These are phyloP conservation scores for Boletales sp. DNA, from an alignment of 768 basidiomycete genomes.

Conservation along the genomic window DNA sequence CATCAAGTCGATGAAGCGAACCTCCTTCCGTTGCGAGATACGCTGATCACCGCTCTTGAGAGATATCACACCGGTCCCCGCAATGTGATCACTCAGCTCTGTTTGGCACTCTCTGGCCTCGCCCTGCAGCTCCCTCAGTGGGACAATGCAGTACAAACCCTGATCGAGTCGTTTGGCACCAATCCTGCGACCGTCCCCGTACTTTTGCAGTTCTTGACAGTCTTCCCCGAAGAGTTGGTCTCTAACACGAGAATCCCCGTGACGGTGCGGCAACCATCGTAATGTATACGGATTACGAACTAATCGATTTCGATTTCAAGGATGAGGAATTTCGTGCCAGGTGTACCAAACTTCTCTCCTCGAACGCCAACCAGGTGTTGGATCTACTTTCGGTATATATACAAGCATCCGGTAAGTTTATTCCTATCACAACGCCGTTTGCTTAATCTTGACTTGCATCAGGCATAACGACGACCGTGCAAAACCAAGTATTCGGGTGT, in stretches of 20 bases:
- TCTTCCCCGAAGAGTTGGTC: conserved; percentile 86
- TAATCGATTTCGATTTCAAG: conserved; percentile 35
- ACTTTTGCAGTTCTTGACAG: conserved; percentile 83
- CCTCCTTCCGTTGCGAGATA: conserved; percentile 79
- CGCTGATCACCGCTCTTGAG: conserved; percentile 73
- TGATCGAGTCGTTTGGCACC: conserved; percentile 84
- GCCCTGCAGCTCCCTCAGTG: conserved; percentile 87
- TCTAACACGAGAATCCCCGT: conserved; percentile 85
- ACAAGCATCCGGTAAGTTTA: conserved; percentile 71
- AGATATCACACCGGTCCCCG: conserved; percentile 73
- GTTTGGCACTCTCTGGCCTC: conserved; percentile 84
- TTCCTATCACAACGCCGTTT: neutral
- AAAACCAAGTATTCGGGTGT: conserved; percentile 79
- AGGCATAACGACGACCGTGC: conserved; percentile 83
- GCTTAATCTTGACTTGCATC: conserved; percentile 1
- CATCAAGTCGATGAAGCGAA: conserved; percentile 76
- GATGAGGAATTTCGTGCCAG: conserved; percentile 73
- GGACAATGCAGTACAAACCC: conserved; percentile 71
- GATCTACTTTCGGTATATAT: conserved; percentile 85
- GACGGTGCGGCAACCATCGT: conserved; percentile 55
- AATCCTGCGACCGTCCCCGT: conserved; percentile 81
- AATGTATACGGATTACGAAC: neutral
- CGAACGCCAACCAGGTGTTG: conserved; percentile 68
- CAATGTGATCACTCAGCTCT: conserved; percentile 84
- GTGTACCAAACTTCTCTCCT: conserved; percentile 57